phyloP scores from a whole-genome alignment of 495 filamentous ascomycete species.

The Glonium stellatum region DNA sequence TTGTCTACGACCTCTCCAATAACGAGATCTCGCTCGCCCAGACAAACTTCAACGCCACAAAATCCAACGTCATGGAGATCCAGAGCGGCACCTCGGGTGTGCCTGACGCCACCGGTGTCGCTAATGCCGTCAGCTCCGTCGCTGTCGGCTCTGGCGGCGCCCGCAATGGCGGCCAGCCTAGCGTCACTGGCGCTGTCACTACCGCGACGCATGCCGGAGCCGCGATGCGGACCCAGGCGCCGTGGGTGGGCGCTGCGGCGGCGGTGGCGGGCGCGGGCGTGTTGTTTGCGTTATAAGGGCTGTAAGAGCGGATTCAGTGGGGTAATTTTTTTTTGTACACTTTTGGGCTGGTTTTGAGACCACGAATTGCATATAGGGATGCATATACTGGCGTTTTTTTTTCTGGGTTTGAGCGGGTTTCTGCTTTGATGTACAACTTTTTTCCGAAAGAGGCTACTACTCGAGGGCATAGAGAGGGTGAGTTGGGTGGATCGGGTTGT shows the following conservation, averaged over 20 bases:
- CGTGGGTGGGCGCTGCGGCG: background rate
- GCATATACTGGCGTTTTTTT: background rate
- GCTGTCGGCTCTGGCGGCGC: conserved; percentile 29
- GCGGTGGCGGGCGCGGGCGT: background rate
- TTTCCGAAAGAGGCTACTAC: background rate
- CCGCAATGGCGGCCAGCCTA: conserved; percentile 12
- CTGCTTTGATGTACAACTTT: background rate
- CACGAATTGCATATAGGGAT: background rate
- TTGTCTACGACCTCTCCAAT: conserved; percentile 84
- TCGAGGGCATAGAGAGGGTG: no score
- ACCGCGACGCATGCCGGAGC: background rate
- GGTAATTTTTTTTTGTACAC: background rate
- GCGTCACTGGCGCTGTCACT: conserved; percentile 4
- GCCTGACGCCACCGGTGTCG: conserved; percentile 62
- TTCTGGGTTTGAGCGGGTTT: background rate
- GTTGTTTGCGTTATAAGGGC: background rate
- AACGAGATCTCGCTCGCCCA: conserved; percentile 83
- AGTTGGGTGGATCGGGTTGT: no score
- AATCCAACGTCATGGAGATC: conserved; percentile 64
- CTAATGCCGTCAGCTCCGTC: conserved; percentile 50
- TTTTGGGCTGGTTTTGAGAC: background rate
- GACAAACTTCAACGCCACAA: conserved; percentile 71
- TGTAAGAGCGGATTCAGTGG: background rate
- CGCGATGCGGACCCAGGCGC: background rate
- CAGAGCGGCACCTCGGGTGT: conserved; percentile 54